Conservation (phyloP, 208 protist species). For the Acanthamoeba culbertsoni region DNA sequence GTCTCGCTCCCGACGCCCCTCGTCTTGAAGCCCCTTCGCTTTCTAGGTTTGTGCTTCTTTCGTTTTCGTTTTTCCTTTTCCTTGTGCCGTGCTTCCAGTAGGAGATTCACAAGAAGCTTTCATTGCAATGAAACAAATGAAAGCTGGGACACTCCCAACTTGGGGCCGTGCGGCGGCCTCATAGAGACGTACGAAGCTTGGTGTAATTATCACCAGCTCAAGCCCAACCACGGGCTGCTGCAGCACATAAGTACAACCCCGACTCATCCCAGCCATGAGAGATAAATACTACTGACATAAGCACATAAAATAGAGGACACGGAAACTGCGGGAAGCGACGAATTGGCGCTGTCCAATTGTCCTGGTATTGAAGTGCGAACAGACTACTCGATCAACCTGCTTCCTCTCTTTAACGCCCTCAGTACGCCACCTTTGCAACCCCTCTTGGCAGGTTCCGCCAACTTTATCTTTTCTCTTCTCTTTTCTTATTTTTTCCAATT, state of each 20-base stretch:
- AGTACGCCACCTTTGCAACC: neutral
- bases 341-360: slow-evolving; percentile 15
- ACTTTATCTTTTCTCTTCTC: neutral
- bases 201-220: slow-evolving; percentile 38
- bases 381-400: slow-evolving; percentile 24
- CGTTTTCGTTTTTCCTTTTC: neutral
- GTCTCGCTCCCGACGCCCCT: neutral
- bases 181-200: slow-evolving; percentile 28
- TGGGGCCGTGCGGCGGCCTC: neutral
- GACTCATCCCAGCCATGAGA: too few relatives aligned
- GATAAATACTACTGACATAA: too few relatives aligned
- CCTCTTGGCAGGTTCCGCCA: neutral
- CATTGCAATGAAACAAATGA: neutral
- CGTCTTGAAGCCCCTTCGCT: neutral
- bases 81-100: too few relatives aligned
- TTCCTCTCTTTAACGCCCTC: neutral
- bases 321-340: neutral
- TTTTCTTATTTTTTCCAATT: too few relatives aligned
- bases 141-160: neutral
- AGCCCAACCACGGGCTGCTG: neutral
- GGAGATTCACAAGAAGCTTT: too few relatives aligned
- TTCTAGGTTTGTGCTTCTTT: neutral
- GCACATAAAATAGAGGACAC: neutral
- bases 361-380: slow-evolving; percentile 24
- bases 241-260: neutral